phyloP scores from a whole-genome alignment of 208 protist species.

The Trypanosoma cruzi region DNA sequence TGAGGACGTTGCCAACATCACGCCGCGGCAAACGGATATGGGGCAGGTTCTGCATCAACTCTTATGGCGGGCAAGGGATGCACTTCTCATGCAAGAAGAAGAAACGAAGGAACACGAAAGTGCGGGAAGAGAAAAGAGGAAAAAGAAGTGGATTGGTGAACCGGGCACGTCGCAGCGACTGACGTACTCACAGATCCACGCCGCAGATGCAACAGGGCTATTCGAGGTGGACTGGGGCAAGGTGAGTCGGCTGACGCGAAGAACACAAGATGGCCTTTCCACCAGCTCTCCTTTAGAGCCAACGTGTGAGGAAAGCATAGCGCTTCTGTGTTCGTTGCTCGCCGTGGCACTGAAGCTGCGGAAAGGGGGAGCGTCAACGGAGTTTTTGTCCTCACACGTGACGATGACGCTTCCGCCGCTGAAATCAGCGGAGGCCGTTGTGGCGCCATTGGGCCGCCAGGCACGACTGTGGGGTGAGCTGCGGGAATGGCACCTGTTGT shows the following conservation, averaged over 20 bases:
- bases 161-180: background rate
- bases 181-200: background rate
- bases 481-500: constrained; percentile 19
- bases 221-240: constrained; percentile 25
- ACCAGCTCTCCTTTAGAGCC: background rate
- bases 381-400: constrained; percentile 9
- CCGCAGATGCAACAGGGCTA: background rate
- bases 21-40: background rate
- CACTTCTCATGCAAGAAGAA: constrained; percentile 1
- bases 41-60: constrained; percentile 13
- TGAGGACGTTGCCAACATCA: background rate
- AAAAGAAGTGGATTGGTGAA: background rate
- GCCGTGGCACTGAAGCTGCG: constrained; percentile 18
- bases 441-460: constrained; percentile 19
- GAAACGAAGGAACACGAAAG: background rate
- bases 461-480: constrained; percentile 20
- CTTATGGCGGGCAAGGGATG: constrained; percentile 23
- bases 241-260: background rate
- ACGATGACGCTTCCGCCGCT: constrained; percentile 8
- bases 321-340: constrained; percentile 21
- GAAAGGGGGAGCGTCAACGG: background rate
- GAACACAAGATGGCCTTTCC: background rate
- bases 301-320: constrained; percentile 16
- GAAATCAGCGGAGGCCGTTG: constrained; percentile 12
- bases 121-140: background rate